A percentile compares a stretch with the other conserved stretches of the same genome.
Conservation (phyloP, 106 monocot genomes). For the Allium fistulosum region DNA sequence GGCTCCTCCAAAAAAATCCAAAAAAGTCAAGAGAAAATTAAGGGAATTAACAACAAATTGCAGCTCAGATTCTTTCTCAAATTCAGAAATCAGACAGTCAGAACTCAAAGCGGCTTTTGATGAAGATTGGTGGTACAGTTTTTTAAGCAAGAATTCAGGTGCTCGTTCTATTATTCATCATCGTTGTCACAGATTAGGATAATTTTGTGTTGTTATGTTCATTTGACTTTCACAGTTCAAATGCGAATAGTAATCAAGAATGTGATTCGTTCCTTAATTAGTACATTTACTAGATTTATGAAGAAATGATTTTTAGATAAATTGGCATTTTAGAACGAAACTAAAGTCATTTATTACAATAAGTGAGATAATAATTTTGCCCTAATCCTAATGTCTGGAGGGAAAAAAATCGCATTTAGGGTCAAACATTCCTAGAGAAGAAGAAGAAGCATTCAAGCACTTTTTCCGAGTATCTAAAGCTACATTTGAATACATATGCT, state of each 20-base stretch:
- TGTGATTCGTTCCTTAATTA: neutral
- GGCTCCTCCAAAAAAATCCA: conserved; percentile 46
- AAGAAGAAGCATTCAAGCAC: conserved; percentile 68
- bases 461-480: conserved; percentile 78
- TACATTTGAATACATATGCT: conserved; percentile 88
- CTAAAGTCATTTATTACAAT: neutral
- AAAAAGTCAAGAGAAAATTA: conserved; percentile 34
- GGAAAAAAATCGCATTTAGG: conserved; percentile 10
- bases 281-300: neutral
- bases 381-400: too few species aligned
- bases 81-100: conserved; percentile 3
- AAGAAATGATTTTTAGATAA: neutral
- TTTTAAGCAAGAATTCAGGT: conserved; percentile 28
- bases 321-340: too few species aligned
- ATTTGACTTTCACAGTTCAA: neutral
- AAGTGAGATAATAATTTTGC: neutral
- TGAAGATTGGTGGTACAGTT: conserved; percentile 48
- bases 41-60: conserved; percentile 17
- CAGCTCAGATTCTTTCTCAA: conserved; percentile 1
- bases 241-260: too few species aligned
- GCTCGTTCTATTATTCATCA: conserved; percentile 8
- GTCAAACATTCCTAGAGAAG: conserved; percentile 35
- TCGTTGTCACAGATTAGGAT: neutral
- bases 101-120: conserved; percentile 21
- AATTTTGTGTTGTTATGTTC: neutral